Evolutionary conservation across 805 yeast genomes (phyloP), one percentile per base, ranked within the genome.

Genomic region (Hanseniaspora vineae): DNA sequence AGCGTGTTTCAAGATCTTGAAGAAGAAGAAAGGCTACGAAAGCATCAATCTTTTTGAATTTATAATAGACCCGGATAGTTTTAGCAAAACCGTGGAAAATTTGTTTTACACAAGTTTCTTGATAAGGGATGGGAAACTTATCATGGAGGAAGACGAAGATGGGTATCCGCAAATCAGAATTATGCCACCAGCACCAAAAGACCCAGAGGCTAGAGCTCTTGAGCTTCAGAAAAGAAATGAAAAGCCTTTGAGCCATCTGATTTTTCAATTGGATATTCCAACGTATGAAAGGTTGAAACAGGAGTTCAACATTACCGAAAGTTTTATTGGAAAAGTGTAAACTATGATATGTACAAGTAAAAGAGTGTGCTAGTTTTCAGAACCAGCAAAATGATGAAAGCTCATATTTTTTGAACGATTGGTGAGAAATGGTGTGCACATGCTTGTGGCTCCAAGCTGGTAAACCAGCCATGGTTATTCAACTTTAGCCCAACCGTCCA

Each of bases 21-120:
- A 45, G 5, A 52, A 58, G 17, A 67, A 64, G 42, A 58, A 61
- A 9, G 66, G 65, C 0, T 63, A 61, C 0, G 53, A 54, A 17
- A 69, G 69, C 9, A 69, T 87, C 9, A 76, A 77, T 47, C 66
- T 88, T 43, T 85, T 77, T 57, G 68, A 71, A 51, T 80, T 84
- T 54, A 74, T 85, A 45, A 67, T 89, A 17, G 80, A 90, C 59
- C 96, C 96, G 0, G 51, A 65, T 14, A 81, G 90, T 6, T 89
- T 81, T 62, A 69, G 83, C 1, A 88, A 81, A 59, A 75, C 88
- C 1, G 80, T 89, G 2, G 97, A 90, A 60, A 87, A 86, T 58
- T 64, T 90, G 55, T 89, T 89, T 56, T 84, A 80, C 57, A 73
- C 85, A 0, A 83, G 95, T 59, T 88, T 89, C 56, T 65, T 90